A percentile compares a stretch with the other conserved stretches of the same genome.
These are phyloP conservation scores for Stenogyne calaminthoides DNA, from an alignment of 305 asterid species.

Conservation along the genomic window DNA sequence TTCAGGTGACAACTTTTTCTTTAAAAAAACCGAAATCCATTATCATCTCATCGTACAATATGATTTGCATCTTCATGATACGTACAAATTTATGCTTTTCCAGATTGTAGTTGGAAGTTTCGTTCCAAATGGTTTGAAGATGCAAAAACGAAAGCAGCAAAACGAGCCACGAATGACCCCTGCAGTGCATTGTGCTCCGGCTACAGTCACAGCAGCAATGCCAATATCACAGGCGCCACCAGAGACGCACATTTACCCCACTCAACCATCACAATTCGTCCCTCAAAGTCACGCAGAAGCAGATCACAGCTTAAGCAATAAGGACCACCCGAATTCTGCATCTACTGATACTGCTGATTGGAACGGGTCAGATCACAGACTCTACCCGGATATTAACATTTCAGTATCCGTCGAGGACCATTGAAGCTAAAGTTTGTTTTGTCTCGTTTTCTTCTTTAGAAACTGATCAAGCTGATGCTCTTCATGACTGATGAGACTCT, in stretches of 20 bases:
- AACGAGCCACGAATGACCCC: slow-evolving; percentile 41
- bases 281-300: slow-evolving; percentile 47
- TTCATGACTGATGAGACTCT: slow-evolving; percentile 24
- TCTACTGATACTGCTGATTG: slow-evolving; percentile 58
- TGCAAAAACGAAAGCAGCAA: slow-evolving; percentile 47
- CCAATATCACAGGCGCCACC: slow-evolving; percentile 72
- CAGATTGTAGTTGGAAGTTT: slow-evolving; percentile 91
- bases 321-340: slow-evolving; percentile 50
- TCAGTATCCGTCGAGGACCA: slow-evolving; percentile 61
- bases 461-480: slow-evolving; percentile 28
- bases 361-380: slow-evolving; percentile 59
- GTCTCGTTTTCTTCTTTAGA: not conserved
- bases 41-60: not conserved
- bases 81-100: not conserved
- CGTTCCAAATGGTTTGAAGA: slow-evolving; percentile 51
- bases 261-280: slow-evolving; percentile 42
- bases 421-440: slow-evolving; percentile 17
- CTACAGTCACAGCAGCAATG: slow-evolving; percentile 50
- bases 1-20: slow-evolving; percentile 52
- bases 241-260: slow-evolving; percentile 31
- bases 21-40: not conserved
- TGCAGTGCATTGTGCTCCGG: slow-evolving; percentile 39
- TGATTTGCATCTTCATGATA: not conserved
- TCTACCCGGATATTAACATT: slow-evolving; percentile 78
- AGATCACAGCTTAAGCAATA: slow-evolving; percentile 47